Percentiles rank a stretch among this genome's conserved stretches.
Conservation (phyloP, 2,329 filamentous ascomycete species). For the Lomentospora prolificans region DNA sequence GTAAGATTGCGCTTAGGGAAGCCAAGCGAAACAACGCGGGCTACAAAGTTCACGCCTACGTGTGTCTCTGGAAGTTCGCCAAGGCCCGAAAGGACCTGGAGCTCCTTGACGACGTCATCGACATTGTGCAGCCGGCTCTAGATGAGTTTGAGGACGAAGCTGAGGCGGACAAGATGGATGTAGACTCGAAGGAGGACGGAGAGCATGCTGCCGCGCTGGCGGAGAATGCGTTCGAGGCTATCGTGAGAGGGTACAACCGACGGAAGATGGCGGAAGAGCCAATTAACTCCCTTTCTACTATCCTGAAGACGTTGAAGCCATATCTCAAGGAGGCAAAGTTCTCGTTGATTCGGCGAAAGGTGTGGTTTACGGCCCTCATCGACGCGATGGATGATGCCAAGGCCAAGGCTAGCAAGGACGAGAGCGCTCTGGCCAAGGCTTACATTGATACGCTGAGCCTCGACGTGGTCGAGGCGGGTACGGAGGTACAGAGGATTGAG, state of each 20-base stretch:
- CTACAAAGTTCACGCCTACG: slow-evolving; percentile 70
- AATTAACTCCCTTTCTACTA: slow-evolving; percentile 24
- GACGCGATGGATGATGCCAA: slow-evolving; percentile 36
- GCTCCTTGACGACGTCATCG: slow-evolving; percentile 56
- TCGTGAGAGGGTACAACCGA: slow-evolving; percentile 39
- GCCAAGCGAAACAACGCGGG: slow-evolving; percentile 83
- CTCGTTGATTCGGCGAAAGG: slow-evolving; percentile 33
- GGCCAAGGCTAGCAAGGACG: slow-evolving; percentile 14
- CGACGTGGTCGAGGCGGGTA: slow-evolving; percentile 34
- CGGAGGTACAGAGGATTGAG: slow-evolving; percentile 39
- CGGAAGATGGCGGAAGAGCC: slow-evolving; percentile 27
- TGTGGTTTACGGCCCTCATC: slow-evolving; percentile 40
- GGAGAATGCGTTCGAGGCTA: slow-evolving; percentile 39
- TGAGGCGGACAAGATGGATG: slow-evolving; percentile 58
- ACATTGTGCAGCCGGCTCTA: slow-evolving; percentile 53
- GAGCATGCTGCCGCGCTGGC: slow-evolving; percentile 29
- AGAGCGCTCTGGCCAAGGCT: slow-evolving; percentile 16
- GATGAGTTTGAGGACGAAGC: slow-evolving; percentile 34
- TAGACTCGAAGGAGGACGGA: slow-evolving; percentile 43
- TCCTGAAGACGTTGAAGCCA: slow-evolving; percentile 30
- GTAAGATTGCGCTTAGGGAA: slow-evolving; percentile 75
- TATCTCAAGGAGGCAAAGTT: slow-evolving; percentile 30
- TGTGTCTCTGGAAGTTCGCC: slow-evolving; percentile 63
- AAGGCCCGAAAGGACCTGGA: slow-evolving; percentile 58
- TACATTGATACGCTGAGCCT: slow-evolving; percentile 39